Evolutionary conservation across 2,329 filamentous ascomycete genomes (phyloP), one percentile per base, ranked within the genome.

Genomic region (Herpotrichia juniperi): DNA sequence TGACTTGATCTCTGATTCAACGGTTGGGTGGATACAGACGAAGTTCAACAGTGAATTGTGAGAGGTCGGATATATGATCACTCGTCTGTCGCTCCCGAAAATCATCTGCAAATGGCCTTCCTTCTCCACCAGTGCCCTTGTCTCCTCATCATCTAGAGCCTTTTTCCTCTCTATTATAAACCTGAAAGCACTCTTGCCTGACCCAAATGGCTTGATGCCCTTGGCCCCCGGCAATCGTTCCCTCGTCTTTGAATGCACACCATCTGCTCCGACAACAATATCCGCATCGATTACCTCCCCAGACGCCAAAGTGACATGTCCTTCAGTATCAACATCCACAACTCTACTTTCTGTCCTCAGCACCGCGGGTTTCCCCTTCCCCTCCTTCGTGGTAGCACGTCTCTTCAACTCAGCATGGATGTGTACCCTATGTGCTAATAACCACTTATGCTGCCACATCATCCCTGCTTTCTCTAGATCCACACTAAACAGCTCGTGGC

Each of bases 171-270:
- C 71, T 0, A 86, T 74, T 4, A 85, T 63, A 66, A 85, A 86
- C 7, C 83, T 76, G 62, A 84, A 86, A 0, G 83, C 82, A 37
- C 78, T 82, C 62, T 84, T 83, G 2, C 83, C 83, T 2, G 78
- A 79, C 1, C 75, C 72, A 35, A 76, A 77, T 0, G 78, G 71
- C 28, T 73, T 70, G 16, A 76, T 57, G 4, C 69, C 62, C 28
- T 53, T 59, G 35, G 56, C 74, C 10, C 62, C 65, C 4, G 65
- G 63, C 2, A 71, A 50, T 2, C 45, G 46, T 1, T 49, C 34
- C 16, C 68, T 43, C 1, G 64, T 63, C n/a, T 69, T 68, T 34
- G 77, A 77, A 58, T 78, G 74, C 2, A 84, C 80, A 0, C 83
- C 83, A 54, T 85, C 83, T 0, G 82, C 83, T 2, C 81, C 83